Base-by-base conservation (phyloP, 2,329 filamentous ascomycete species). In the Pseudocercospora vitis region DNA sequence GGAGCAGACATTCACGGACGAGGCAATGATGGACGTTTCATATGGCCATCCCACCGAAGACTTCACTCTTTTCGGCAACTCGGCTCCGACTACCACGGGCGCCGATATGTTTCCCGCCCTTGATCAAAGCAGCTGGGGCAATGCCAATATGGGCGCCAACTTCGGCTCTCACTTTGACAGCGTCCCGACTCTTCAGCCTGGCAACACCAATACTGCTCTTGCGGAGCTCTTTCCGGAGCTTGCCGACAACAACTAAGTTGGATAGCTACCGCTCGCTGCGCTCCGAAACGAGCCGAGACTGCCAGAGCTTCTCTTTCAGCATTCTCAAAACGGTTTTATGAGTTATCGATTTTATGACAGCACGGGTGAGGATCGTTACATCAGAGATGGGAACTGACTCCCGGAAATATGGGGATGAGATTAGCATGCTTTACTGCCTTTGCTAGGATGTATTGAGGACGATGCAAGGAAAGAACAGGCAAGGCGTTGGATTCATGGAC, bases 11-110 rank as follows among this genome's bases (percentile, higher is more conserved):
- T 67, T 68, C 53, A 65, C 62, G 9, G 61, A 83, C 55, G 74
- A 75, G 14, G 80, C 82, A 19, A 76, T 83, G 71, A 71, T 90
- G 56, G 86, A 89, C 63, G 80, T 79, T 32, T 87, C 84, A 61
- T 80, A 82, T 44, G 56, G 53, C 29, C 50, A 53, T n/a, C 59
- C 62, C 14, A 54, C 53, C 19, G 50, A 52, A 24, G 86, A 89
- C 68, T 90, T 89, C 62, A 79, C 81, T 14, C 77, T 90, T 12
- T 89, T 73, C 56, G 71, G 45, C 59, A 48, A 33, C 16, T 50
- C 53, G 24, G 48, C 50, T 14, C 49, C 56, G 8, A 44, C 56
- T 19, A 52, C 58, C 29, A 54, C 52, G 6, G 39, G 52, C 24
- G 64, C 61, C 35, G 62, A 62, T 50, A 68, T 68, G 67, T 65